Percentiles rank a stretch among this genome's conserved stretches.
Evolutionary conservation across 2,329 filamentous ascomycete genomes (phyloP).

Genomic region (Cladophialophora exuberans): DNA sequence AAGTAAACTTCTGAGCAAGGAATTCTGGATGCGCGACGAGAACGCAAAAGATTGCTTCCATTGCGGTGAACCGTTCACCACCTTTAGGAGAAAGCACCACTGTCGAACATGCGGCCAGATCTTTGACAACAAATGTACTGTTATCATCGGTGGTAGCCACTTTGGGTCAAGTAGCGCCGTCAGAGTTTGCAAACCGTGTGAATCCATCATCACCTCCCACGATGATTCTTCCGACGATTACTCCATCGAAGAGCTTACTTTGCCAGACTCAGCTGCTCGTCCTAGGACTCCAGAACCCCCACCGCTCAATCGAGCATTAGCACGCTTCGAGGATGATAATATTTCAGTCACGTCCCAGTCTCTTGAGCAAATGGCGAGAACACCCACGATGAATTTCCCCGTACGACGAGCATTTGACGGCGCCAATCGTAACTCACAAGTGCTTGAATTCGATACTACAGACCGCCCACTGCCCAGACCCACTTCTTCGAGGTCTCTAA

Average conservation of each 20-base stretch:
- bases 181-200: conserved; percentile 89
- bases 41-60: conserved; percentile 97
- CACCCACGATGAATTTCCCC: conserved; percentile 68
- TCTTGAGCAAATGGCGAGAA: conserved; percentile 50
- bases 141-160: conserved; percentile 80
- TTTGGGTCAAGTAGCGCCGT: conserved; percentile 86
- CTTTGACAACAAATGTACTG: conserved; percentile 95
- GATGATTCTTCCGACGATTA: conserved; percentile 92
- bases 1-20: conserved; percentile 85
- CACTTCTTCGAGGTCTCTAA: conserved; percentile 88
- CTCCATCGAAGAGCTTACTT: conserved; percentile 67
- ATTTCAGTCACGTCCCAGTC: conserved; percentile 50
- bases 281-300: conserved; percentile 31
- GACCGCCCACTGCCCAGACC: conserved; percentile 79
- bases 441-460: conserved; percentile 80
- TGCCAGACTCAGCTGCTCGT: conserved; percentile 24
- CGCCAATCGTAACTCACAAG: conserved; percentile 78
- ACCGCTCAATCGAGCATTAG: conserved; percentile 14
- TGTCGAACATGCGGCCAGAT: conserved; percentile 96
- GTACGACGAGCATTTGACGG: conserved; percentile 71
- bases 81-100: conserved; percentile 94
- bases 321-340: conserved; percentile 49
- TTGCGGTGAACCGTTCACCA: conserved; percentile 86
- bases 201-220: conserved; percentile 86
- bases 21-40: conserved; percentile 99